Evolutionary conservation across 305 asterid species (phyloP).

Genomic region (Fraxinus xanthoxyloides): DNA sequence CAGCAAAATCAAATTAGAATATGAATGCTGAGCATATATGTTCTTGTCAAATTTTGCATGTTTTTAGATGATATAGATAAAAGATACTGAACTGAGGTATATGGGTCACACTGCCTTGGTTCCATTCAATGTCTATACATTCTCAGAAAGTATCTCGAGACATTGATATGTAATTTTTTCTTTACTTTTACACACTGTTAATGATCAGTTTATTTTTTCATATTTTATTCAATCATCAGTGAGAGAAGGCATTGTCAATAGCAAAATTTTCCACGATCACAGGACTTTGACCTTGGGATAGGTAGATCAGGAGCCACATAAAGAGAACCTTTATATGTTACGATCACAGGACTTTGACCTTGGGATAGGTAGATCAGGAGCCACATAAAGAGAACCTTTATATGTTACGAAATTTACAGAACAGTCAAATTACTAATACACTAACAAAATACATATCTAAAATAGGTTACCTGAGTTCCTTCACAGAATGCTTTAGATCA

Average conservation of each 20-base stretch:
- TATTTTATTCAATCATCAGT: not conserved
- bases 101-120: not conserved
- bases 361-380: not conserved
- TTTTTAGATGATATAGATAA: not conserved
- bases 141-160: not conserved
- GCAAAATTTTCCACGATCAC: not conserved
- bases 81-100: not conserved
- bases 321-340: not conserved
- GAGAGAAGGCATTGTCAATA: not conserved
- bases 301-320: not conserved
- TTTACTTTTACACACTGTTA: not conserved
- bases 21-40: not conserved
- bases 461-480: constrained; percentile 70
- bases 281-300: not conserved
- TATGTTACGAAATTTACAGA: not conserved
- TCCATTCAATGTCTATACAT: not conserved
- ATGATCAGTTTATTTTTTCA: not conserved
- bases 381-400: not conserved
- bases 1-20: not conserved
- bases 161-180: not conserved
- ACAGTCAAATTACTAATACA: not conserved
- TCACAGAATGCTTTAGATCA: constrained; percentile 87
- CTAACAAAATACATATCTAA: constrained; percentile 1
- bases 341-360: not conserved
- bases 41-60: not conserved